Evolutionary conservation across 2,329 filamentous ascomycete species (phyloP).

Genomic region (Ophiostoma perfectum): DNA sequence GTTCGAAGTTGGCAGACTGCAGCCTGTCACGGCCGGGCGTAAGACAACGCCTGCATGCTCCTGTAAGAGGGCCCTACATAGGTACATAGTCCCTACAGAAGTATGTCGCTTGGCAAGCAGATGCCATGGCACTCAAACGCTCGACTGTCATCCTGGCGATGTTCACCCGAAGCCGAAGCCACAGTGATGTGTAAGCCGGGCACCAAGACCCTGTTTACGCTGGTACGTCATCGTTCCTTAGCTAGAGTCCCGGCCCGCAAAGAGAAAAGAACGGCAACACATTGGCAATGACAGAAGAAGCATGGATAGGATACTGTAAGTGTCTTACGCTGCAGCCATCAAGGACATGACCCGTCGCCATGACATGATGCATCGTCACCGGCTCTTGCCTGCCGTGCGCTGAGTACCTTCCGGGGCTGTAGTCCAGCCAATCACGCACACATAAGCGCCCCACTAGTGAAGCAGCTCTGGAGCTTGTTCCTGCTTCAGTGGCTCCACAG

Average conservation of each 20-base stretch:
- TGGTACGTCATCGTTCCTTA: constrained; percentile 4
- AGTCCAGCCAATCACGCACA: neutral
- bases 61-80: neutral
- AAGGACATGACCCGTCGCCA: no score
- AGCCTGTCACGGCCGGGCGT: neutral
- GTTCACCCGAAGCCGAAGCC: neutral
- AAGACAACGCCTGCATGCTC: neutral
- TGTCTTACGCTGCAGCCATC: no score
- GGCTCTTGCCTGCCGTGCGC: neutral
- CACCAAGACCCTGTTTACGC: neutral
- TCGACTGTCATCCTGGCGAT: neutral
- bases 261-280: no score
- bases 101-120: neutral
- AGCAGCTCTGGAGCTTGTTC: neutral
- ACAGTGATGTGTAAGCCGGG: neutral
- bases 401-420: neutral
- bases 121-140: neutral
- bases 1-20: no score
- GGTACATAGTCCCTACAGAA: neutral
- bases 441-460: neutral
- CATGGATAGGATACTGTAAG: no score
- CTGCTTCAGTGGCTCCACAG: neutral
- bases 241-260: no score
- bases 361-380: neutral
- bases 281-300: no score